Conservation (phyloP, 257 asterid species). For the Solanum chaucha region DNA sequence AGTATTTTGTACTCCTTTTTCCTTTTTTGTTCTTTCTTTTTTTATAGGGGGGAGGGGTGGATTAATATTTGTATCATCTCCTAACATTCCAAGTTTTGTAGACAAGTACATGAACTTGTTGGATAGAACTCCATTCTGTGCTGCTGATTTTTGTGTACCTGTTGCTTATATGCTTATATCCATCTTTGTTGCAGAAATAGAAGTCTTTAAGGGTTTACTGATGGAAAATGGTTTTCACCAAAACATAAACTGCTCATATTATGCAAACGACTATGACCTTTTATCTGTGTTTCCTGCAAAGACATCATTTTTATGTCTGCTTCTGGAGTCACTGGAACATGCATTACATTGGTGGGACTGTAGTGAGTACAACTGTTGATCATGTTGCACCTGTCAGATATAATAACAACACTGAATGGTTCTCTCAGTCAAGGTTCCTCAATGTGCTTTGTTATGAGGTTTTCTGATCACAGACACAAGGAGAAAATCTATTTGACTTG, state of each 20-base stretch:
- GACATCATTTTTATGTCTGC: not conserved
- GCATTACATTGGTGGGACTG: not conserved
- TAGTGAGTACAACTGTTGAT: not conserved
- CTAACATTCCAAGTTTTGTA: not conserved
- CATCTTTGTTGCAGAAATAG: not conserved
- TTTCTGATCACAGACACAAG: not conserved
- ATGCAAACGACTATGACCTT: not conserved
- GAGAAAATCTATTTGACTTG: not conserved
- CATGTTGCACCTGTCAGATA: not conserved
- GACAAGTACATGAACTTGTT: not conserved
- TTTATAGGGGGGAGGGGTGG: not conserved
- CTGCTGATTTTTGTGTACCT: not conserved
- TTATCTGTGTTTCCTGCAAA: not conserved
- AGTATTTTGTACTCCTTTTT: too few species aligned
- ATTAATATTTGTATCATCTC: not conserved
- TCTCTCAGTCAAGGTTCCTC: not conserved
- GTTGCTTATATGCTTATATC: not conserved
- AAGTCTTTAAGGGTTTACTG: not conserved
- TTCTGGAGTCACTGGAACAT: not conserved
- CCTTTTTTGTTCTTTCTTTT: not conserved
- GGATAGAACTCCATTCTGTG: not conserved
- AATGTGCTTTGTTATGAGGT: not conserved
- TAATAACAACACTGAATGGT: not conserved
- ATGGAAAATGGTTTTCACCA: not conserved
- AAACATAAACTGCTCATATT: not conserved